Conservation (phyloP, 768 basidiomycete genomes). For the Tulasnella sp. region DNA sequence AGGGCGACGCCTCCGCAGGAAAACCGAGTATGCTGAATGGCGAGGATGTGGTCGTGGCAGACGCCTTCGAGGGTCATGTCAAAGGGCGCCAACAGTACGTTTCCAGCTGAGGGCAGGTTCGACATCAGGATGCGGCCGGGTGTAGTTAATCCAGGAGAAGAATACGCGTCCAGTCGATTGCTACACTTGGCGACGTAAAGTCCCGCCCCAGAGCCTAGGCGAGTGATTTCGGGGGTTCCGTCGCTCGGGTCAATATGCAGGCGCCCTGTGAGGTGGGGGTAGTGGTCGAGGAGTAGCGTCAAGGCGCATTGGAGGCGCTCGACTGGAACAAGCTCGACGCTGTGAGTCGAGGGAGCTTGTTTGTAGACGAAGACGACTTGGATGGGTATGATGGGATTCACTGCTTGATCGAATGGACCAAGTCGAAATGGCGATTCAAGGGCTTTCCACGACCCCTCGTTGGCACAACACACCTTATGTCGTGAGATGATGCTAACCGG, state of each 20-base stretch:
- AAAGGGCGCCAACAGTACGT: constrained; percentile 13
- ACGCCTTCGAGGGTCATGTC: constrained; percentile 3
- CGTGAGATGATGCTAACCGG: too few species aligned
- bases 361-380: constrained; percentile 19
- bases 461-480: background rate
- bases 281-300: constrained; percentile 16
- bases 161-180: background rate
- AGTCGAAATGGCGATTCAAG: constrained; percentile 11
- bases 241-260: background rate
- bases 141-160: too few species aligned
- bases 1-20: constrained; percentile 19
- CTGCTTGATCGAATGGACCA: constrained; percentile 18
- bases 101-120: too few species aligned
- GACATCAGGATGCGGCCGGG: too few species aligned
- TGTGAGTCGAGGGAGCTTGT: background rate
- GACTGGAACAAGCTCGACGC: background rate
- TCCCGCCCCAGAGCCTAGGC: background rate
- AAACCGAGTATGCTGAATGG: constrained; percentile 20
- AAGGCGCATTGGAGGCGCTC: background rate
- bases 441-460: background rate
- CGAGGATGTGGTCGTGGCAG: constrained; percentile 13
- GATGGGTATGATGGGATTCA: constrained; percentile 15
- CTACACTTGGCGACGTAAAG: background rate
- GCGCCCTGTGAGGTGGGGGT: constrained; percentile 22
- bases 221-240: background rate